phyloP scores from a whole-genome alignment of 1,284 basidiomycete species.

The Moniliella sp. region DNA sequence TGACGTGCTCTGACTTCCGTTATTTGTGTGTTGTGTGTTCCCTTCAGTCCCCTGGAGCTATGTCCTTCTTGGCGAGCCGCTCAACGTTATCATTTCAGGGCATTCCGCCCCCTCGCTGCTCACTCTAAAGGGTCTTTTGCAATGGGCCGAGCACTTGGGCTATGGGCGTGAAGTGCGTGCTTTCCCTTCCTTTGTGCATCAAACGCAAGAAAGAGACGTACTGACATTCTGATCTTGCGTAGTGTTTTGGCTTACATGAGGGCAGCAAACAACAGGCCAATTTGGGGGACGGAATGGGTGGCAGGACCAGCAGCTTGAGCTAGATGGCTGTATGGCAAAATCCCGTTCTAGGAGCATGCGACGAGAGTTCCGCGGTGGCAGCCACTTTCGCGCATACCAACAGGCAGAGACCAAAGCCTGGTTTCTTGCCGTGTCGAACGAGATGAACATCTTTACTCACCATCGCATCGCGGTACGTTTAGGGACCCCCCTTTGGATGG shows the following conservation, averaged over 20 bases:
- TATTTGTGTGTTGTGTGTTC: too few species aligned
- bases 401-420: slow-evolving; percentile 17
- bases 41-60: too few species aligned
- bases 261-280: slow-evolving; percentile 24
- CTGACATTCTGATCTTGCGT: too few species aligned
- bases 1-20: too few species aligned
- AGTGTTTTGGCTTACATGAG: slow-evolving; percentile 16
- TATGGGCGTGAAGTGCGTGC: too few species aligned
- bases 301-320: slow-evolving; percentile 16
- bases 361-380: slow-evolving; percentile 24
- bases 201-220: too few species aligned
- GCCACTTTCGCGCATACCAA: slow-evolving; percentile 26
- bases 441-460: too few species aligned
- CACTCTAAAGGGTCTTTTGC: slow-evolving; percentile 9
- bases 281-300: slow-evolving; percentile 24
- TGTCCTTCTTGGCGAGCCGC: slow-evolving; percentile 21
- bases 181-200: slow-evolving; percentile 14
- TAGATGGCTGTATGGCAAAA: slow-evolving; percentile 19
- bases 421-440: slow-evolving; percentile 24
- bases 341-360: slow-evolving; percentile 13
- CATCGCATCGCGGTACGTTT: too few species aligned
- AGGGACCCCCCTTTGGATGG: too few species aligned
- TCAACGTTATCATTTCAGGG: slow-evolving; percentile 26
- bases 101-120: slow-evolving; percentile 14
- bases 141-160: too few species aligned